These are phyloP conservation scores for Microdochium trichocladiopsis DNA, from an alignment of 2,329 filamentous ascomycete genomes.

Conservation along the genomic window DNA sequence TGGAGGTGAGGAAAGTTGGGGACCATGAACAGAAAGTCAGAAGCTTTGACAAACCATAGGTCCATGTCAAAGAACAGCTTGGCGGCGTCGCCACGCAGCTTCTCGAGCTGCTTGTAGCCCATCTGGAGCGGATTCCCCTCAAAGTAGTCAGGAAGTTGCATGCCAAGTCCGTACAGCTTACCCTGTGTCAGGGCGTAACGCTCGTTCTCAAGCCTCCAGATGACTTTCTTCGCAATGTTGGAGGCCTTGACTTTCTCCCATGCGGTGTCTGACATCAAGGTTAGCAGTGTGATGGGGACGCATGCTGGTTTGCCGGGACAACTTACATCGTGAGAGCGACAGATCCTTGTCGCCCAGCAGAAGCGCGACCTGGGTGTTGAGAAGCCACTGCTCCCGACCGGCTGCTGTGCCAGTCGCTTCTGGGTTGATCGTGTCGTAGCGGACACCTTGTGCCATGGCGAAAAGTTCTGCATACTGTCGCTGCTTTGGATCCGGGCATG, in stretches of 20 bases:
- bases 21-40: conserved; percentile 53
- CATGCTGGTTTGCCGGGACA: background rate
- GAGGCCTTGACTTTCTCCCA: conserved; percentile 52
- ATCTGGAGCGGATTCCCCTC: conserved; percentile 35
- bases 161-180: conserved; percentile 43
- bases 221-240: conserved; percentile 43
- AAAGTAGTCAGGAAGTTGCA: conserved; percentile 45
- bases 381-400: conserved; percentile 59
- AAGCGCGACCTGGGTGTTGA: conserved; percentile 57
- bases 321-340: conserved; percentile 51
- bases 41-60: conserved; percentile 63
- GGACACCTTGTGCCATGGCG: conserved; percentile 49
- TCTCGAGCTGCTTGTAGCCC: conserved; percentile 33
- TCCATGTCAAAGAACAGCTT: conserved; percentile 49
- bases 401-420: conserved; percentile 42
- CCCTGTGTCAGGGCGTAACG: conserved; percentile 47
- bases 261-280: conserved; percentile 37
- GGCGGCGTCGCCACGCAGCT: conserved; percentile 41
- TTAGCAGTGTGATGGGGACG: conserved; percentile 3
- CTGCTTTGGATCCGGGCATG: conserved; percentile 41
- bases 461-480: conserved; percentile 46
- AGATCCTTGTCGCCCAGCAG: conserved; percentile 60
- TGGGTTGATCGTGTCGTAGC: conserved; percentile 55
- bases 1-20: conserved; percentile 52
- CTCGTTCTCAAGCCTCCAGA: conserved; percentile 53